Evolutionary conservation across 371 early-diverging fungal genomes (phyloP).

Genomic region (Mucor racemosus): DNA sequence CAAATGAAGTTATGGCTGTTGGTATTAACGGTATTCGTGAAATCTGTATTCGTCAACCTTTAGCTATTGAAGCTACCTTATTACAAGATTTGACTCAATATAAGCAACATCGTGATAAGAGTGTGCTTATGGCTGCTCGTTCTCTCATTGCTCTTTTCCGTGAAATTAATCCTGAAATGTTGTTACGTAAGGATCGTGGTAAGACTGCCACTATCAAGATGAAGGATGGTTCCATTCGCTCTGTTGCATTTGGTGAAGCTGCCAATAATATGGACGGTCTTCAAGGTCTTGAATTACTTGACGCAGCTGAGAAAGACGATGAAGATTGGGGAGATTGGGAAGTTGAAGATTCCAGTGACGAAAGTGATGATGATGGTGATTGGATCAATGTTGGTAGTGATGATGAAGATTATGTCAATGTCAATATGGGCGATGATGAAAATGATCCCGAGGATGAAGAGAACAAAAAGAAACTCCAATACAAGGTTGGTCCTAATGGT

Average conservation of each 20-base stretch:
- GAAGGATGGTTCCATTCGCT: slow-evolving; percentile 65
- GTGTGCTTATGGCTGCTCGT: slow-evolving; percentile 89
- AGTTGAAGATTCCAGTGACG: slow-evolving; percentile 61
- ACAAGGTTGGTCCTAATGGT: slow-evolving; percentile 30
- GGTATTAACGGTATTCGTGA: slow-evolving; percentile 94
- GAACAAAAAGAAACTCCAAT: slow-evolving; percentile 39
- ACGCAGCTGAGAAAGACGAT: slow-evolving; percentile 48
- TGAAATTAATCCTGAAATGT: slow-evolving; percentile 92
- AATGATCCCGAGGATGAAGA: slow-evolving; percentile 27
- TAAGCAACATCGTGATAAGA: slow-evolving; percentile 91
- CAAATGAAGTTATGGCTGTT: slow-evolving; percentile 93
- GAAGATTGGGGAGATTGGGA: slow-evolving; percentile 68
- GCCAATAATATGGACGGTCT: slow-evolving; percentile 65
- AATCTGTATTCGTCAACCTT: slow-evolving; percentile 86
- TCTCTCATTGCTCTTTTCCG: slow-evolving; percentile 89
- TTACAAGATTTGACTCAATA: slow-evolving; percentile 89
- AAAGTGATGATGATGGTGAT: slow-evolving; percentile 56
- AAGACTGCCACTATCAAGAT: slow-evolving; percentile 77
- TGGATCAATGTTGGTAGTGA: slow-evolving; percentile 55
- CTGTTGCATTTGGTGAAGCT: slow-evolving; percentile 73
- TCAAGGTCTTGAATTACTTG: slow-evolving; percentile 79
- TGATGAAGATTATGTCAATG: slow-evolving; percentile 51
- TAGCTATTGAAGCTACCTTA: slow-evolving; percentile 88
- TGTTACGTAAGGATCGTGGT: slow-evolving; percentile 91
- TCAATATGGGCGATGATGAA: slow-evolving; percentile 47